Conservation (phyloP, 176 grass and related monocot species). For the Phoenix dactylifera region DNA sequence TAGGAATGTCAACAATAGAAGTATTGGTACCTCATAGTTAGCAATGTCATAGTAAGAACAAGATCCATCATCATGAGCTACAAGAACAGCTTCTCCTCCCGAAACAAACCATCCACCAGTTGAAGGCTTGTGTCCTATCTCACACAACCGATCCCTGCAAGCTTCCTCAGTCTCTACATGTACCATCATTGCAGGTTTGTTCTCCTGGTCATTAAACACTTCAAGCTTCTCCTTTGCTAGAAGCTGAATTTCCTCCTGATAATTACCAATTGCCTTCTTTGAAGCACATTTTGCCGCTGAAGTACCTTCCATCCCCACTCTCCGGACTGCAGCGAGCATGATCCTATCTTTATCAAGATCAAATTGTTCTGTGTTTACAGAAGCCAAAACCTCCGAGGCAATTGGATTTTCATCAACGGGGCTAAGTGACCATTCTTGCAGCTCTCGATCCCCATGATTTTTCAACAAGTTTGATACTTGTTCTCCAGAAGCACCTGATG, state of each 20-base stretch:
- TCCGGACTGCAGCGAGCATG: conserved; percentile 2
- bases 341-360: conserved; percentile 31
- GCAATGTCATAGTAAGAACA: conserved; percentile 97
- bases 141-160: conserved; percentile 41
- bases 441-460: background rate
- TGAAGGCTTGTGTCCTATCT: conserved; percentile 68
- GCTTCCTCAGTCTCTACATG: conserved; percentile 48
- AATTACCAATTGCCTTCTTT: conserved; percentile 29
- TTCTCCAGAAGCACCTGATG: conserved; percentile 24
- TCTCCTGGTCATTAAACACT: conserved; percentile 59
- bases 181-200: conserved; percentile 31
- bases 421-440: conserved; percentile 2
- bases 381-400: conserved; percentile 76
- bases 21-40: conserved; percentile 50
- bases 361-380: conserved; percentile 53
- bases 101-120: conserved; percentile 94
- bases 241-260: conserved; percentile 48
- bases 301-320: conserved; percentile 9
- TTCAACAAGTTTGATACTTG: conserved; percentile 8
- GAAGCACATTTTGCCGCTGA: conserved; percentile 36
- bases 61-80: conserved; percentile 74
- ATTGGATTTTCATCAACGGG: conserved; percentile 49
- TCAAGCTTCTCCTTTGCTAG: conserved; percentile 57
- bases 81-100: conserved; percentile 80
- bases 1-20: too few species aligned